Conservation (phyloP, 2,329 filamentous ascomycete species). For the Cyanodermella asteris region DNA sequence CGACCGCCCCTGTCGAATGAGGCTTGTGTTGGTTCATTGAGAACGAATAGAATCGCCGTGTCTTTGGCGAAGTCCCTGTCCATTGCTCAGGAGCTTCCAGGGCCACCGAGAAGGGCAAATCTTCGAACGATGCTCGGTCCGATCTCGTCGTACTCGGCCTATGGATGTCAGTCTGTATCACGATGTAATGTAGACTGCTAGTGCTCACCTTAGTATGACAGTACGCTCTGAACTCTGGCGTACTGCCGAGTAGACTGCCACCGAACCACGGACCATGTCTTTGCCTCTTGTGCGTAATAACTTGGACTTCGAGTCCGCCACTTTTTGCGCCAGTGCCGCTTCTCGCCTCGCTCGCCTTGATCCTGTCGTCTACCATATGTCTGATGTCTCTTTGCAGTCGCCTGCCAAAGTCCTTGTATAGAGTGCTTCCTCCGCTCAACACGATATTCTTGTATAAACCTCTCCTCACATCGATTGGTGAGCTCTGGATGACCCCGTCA, state of each 20-base stretch:
- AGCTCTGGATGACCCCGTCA: constrained; percentile 90
- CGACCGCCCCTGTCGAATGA: too few species aligned
- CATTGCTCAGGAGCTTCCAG: constrained; percentile 41
- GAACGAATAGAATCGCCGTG: too few species aligned
- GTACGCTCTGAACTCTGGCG: constrained; percentile 94
- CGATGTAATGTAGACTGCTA: constrained; percentile 13
- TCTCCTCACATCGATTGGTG: constrained; percentile 88
- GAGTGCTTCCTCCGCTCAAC: constrained; percentile 80
- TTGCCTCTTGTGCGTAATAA: constrained; percentile 94
- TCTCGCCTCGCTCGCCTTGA: constrained; percentile 73
- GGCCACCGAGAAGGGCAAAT: constrained; percentile 82
- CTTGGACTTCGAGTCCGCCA: constrained; percentile 86
- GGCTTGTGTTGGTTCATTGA: too few species aligned
- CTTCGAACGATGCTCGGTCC: constrained; percentile 77
- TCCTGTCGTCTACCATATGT: constrained; percentile 80
- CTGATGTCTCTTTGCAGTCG: constrained; percentile 93
- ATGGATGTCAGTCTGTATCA: constrained; percentile 64
- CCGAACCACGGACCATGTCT: constrained; percentile 97
- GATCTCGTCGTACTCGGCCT: constrained; percentile 73
- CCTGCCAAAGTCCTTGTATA: constrained; percentile 96
- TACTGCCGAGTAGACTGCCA: constrained; percentile 86
- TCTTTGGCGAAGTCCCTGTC: too few species aligned
- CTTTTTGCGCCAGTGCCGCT: constrained; percentile 71
- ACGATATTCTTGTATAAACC: constrained; percentile 99
- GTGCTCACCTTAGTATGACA: constrained; percentile 80